Evolutionary conservation across 306 rosid species (phyloP).

Genomic region (Vigna radiata): DNA sequence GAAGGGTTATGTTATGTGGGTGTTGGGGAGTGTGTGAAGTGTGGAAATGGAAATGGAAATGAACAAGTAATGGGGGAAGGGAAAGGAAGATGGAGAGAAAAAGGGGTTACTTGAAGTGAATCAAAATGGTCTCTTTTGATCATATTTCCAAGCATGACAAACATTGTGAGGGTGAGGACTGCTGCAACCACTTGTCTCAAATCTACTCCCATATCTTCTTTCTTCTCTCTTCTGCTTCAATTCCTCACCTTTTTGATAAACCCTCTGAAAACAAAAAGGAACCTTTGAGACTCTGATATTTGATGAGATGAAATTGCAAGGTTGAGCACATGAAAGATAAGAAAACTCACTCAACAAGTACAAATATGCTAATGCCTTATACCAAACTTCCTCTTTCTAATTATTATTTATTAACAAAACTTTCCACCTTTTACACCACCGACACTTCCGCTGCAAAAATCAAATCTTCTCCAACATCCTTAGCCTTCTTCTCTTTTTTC

Average conservation of each 20-base stretch:
- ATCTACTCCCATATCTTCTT: slow-evolving; percentile 69
- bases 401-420: background rate
- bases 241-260: background rate
- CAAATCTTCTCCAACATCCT: background rate
- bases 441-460: background rate
- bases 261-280: background rate
- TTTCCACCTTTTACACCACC: slow-evolving; percentile 11
- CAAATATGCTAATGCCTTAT: background rate
- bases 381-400: slow-evolving; percentile 9
- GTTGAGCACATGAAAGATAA: background rate
- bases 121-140: slow-evolving; percentile 88
- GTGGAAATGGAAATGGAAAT: background rate
- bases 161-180: slow-evolving; percentile 75
- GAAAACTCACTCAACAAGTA: background rate
- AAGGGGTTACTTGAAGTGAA: slow-evolving; percentile 53
- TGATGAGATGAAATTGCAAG: background rate
- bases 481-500: background rate
- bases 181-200: slow-evolving; percentile 92
- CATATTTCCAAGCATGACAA: slow-evolving; percentile 90
- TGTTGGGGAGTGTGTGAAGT: background rate
- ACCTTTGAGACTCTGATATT: background rate
- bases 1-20: too few species aligned
- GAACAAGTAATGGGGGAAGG: background rate
- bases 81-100: background rate
- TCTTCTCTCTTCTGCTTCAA: background rate